These are phyloP conservation scores for Eudorina sp. DNA, from an alignment of 139 green algal genomes.

Conservation along the genomic window DNA sequence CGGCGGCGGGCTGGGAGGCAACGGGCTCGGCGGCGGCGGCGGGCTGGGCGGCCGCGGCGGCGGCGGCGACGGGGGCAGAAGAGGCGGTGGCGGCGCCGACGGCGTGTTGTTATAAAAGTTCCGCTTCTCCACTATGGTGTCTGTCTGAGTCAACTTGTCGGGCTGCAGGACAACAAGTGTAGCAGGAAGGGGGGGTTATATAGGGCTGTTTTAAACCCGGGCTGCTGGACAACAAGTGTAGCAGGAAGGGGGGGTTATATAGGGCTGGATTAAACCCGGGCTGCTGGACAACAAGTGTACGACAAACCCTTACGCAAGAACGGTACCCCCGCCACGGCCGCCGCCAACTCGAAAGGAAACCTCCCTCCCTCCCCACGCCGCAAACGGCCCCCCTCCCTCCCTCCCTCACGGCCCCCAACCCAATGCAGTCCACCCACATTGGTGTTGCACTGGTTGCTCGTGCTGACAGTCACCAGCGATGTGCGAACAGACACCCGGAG, in stretches of 20 bases:
- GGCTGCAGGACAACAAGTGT: neutral
- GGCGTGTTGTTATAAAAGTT: neutral
- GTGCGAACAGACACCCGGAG: neutral
- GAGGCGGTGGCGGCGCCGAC: neutral
- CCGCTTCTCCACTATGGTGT: neutral
- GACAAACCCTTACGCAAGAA: no score
- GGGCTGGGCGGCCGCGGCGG: neutral
- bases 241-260: neutral
- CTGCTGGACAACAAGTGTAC: neutral
- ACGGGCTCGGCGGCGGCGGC: neutral
- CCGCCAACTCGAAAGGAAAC: no score
- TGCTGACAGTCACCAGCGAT: neutral
- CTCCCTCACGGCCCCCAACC: no score
- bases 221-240: neutral
- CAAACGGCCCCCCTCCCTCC: no score
- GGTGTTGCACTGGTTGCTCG: no score
- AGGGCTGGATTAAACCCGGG: no score
- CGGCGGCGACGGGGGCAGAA: neutral
- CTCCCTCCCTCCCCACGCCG: no score
- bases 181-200: neutral
- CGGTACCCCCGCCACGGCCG: no score
- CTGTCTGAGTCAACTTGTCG: neutral
- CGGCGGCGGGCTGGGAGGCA: neutral
- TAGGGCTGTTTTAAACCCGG: no score
- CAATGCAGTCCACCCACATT: no score